A percentile compares a stretch with the other conserved stretches of the same genome.
Conservation (phyloP, 495 filamentous ascomycete species). For the Trichoderma asperelloides region DNA sequence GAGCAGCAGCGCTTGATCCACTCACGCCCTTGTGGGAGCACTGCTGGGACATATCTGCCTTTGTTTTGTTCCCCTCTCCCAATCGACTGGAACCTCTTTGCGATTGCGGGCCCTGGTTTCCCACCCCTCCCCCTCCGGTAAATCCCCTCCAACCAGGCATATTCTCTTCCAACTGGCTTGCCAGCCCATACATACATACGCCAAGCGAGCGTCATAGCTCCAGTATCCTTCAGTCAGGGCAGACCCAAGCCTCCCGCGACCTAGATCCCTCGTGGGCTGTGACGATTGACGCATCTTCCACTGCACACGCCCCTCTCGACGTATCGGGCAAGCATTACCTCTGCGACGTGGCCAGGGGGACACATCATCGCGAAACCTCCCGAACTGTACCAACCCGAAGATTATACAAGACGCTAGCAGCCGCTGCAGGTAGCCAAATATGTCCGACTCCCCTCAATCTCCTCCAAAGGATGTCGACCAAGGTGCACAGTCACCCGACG, state of each 20-base stretch:
- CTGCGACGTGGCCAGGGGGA: slow-evolving; percentile 46
- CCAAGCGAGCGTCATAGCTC: slow-evolving; percentile 4
- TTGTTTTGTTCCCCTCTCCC: background rate
- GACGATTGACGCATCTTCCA: slow-evolving; percentile 7
- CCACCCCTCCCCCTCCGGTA: slow-evolving; percentile 7
- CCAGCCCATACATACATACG: slow-evolving; percentile 7
- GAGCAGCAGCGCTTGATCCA: background rate
- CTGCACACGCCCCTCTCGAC: background rate
- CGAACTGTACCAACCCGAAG: slow-evolving; percentile 43
- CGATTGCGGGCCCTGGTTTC: slow-evolving; percentile 1
- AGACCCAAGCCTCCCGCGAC: background rate
- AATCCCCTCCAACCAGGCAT: background rate
- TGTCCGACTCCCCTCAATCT: slow-evolving; percentile 93
- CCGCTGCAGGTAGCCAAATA: slow-evolving; percentile 67
- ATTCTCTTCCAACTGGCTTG: slow-evolving; percentile 8
- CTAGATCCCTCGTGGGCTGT: background rate
- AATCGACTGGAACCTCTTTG: background rate
- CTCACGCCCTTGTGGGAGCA: slow-evolving; percentile 1
- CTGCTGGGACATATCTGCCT: background rate
- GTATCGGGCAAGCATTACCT: slow-evolving; percentile 35
- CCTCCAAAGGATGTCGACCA: slow-evolving; percentile 90
- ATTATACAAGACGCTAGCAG: slow-evolving; percentile 45
- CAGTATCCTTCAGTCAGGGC: background rate
- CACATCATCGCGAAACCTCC: slow-evolving; percentile 35
- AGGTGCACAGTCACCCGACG: slow-evolving; percentile 88